Evolutionary conservation across 2,329 filamentous ascomycete genomes (phyloP).

Genomic region (Fusarium torreyae): DNA sequence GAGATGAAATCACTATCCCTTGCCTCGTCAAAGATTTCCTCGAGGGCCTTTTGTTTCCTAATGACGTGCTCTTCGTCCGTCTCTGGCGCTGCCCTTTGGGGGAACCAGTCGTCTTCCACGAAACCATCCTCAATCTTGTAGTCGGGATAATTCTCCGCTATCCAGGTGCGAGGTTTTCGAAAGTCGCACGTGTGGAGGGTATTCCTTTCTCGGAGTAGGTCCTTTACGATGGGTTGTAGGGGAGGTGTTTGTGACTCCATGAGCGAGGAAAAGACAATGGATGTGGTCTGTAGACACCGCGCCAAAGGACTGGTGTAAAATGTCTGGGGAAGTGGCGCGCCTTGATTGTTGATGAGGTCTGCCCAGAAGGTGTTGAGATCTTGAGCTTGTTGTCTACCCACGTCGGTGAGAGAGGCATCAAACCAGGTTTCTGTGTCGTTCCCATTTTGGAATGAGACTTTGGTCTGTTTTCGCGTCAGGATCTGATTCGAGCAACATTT

Average conservation of each 20-base stretch:
- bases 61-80: conserved; percentile 63
- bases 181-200: conserved; percentile 75
- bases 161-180: conserved; percentile 63
- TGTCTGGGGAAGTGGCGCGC: conserved; percentile 66
- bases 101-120: conserved; percentile 68
- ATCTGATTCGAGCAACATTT: rapidly evolving
- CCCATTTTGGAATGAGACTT: conserved; percentile 59
- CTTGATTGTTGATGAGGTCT: conserved; percentile 58
- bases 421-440: conserved; percentile 58
- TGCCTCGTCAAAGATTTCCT: conserved; percentile 62
- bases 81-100: conserved; percentile 64
- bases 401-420: conserved; percentile 65
- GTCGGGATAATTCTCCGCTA: conserved; percentile 64
- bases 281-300: conserved; percentile 71
- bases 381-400: conserved; percentile 68
- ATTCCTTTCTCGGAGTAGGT: conserved; percentile 71
- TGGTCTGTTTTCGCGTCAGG: conserved; percentile 41
- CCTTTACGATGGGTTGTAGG: conserved; percentile 69
- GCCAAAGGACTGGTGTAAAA: conserved; percentile 73
- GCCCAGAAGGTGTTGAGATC: conserved; percentile 68
- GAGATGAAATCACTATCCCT: conserved; percentile 60
- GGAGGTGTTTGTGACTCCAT: conserved; percentile 53
- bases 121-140: conserved; percentile 70
- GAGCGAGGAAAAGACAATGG: conserved; percentile 64
- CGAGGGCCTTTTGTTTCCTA: conserved; percentile 60